Evolutionary conservation across 495 filamentous ascomycete species (phyloP).

Genomic region (Pyronema omphalodes): DNA sequence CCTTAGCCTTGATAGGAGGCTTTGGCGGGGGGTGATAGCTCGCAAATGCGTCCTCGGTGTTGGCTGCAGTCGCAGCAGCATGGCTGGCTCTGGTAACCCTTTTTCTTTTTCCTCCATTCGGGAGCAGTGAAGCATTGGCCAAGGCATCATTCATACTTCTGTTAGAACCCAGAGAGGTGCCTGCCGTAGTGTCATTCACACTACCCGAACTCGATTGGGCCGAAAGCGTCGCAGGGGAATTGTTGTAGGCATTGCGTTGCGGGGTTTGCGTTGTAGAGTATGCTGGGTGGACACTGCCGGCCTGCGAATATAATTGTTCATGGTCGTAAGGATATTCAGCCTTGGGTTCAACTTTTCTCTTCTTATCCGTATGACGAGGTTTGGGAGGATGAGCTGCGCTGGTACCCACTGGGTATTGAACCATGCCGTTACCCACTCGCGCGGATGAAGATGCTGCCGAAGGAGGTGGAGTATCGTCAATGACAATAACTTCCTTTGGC

Average conservation of each 20-base stretch:
- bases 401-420: background rate
- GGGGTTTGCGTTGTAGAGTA: conserved; percentile 56
- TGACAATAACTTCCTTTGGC: conserved; percentile 86
- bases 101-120: conserved; percentile 64
- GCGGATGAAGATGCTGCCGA: conserved; percentile 4
- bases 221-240: conserved; percentile 51
- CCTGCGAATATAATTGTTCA: conserved; percentile 20
- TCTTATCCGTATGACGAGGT: conserved; percentile 38
- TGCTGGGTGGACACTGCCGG: conserved; percentile 35
- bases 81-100: conserved; percentile 38
- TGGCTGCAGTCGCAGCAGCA: conserved; percentile 18
- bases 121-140: background rate
- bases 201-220: conserved; percentile 75
- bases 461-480: conserved; percentile 61
- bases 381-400: background rate
- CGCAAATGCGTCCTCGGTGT: conserved; percentile 50
- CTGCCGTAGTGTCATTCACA: conserved; percentile 61
- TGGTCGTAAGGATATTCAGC: conserved; percentile 36
- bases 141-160: conserved; percentile 42
- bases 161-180: conserved; percentile 71
- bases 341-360: conserved; percentile 40
- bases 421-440: background rate
- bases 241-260: conserved; percentile 31
- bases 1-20: conserved; percentile 77
- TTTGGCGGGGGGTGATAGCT: conserved; percentile 71